Base-by-base conservation (phyloP, 768 basidiomycete genomes). In the Psilocybe tampanensis region DNA sequence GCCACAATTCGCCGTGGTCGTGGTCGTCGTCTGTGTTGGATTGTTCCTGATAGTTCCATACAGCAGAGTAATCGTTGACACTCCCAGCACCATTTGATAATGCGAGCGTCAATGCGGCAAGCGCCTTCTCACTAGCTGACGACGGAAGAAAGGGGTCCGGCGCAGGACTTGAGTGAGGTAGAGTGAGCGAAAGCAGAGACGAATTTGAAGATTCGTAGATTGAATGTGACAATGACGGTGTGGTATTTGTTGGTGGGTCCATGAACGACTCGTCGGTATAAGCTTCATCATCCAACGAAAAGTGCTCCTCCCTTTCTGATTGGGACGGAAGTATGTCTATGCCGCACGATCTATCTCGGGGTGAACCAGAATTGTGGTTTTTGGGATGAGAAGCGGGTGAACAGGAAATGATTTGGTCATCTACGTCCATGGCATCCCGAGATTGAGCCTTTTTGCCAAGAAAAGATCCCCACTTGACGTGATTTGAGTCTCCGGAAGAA, bases 371-470 rank as follows among this genome's bases (percentile, higher is more conserved):
- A 22, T 49, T 54, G 12, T 23, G 44, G 26, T 39, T 58, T 44
- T 36, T 42, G 17, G 15, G 18, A 17, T 55, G 56, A 13, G 41
- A 55, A 44, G 36, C 19, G 24, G 47, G 23, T 3, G 59, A 8
- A 56, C 57, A 51, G 15, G 15, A 41, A 19, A 49, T 54, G 26
- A 32, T 19, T 19, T 55, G 54, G 8, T 12, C 44, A 47, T 62
- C 61, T 2, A 61, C 60, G 29, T 59, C 64, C 64, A 63, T 66
- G 22, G 42, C 66, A 52, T 79, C 76, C 24, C 79, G 64, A 36
- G 83, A 83, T 19, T 73, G 70, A 12, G 79, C 74, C 51, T 81
- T 74, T 63, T 77, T 78, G 41, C 63, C 51, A 43, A 59, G 56
- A 51, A 60, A 56, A 21, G 62, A 64, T 42, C 63, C 61, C 49